A percentile compares a stretch with the other conserved stretches of the same genome.
These are phyloP conservation scores for Vigna unguiculata DNA, from an alignment of 306 rosid genomes.

Conservation along the genomic window DNA sequence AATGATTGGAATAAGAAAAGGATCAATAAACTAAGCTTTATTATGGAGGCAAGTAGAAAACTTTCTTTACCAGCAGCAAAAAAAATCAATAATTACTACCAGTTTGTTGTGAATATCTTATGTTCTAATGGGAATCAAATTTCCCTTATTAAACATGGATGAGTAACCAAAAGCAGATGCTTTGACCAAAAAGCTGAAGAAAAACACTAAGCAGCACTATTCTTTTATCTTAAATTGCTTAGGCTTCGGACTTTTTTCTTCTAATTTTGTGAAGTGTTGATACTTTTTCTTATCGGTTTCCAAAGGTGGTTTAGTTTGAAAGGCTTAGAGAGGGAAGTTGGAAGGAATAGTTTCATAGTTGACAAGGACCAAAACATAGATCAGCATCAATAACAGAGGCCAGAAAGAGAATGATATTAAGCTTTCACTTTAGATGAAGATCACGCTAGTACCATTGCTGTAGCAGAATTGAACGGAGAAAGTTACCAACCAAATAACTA, in stretches of 20 bases:
- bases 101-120: not conserved
- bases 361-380: constrained; percentile 35
- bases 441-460: constrained; percentile 38
- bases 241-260: too few relatives aligned
- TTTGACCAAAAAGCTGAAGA: not conserved
- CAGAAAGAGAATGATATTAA: constrained; percentile 43
- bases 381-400: constrained; percentile 8
- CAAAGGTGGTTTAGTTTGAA: constrained; percentile 26
- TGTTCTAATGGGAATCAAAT: not conserved
- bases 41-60: not conserved
- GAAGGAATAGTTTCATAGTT: constrained; percentile 40
- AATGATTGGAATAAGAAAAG: not conserved
- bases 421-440: constrained; percentile 36
- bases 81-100: not conserved
- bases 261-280: too few relatives aligned
- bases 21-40: not conserved
- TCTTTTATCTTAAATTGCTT: too few relatives aligned
- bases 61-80: not conserved
- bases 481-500: constrained; percentile 30
- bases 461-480: constrained; percentile 17
- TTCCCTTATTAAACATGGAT: not conserved
- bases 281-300: not conserved
- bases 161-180: not conserved
- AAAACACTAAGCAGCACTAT: too few relatives aligned
- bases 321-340: constrained; percentile 30